Percentiles rank a stretch among this genome's conserved stretches.
Conservation (phyloP, 768 basidiomycete genomes). For the Pluteus cervinus region DNA sequence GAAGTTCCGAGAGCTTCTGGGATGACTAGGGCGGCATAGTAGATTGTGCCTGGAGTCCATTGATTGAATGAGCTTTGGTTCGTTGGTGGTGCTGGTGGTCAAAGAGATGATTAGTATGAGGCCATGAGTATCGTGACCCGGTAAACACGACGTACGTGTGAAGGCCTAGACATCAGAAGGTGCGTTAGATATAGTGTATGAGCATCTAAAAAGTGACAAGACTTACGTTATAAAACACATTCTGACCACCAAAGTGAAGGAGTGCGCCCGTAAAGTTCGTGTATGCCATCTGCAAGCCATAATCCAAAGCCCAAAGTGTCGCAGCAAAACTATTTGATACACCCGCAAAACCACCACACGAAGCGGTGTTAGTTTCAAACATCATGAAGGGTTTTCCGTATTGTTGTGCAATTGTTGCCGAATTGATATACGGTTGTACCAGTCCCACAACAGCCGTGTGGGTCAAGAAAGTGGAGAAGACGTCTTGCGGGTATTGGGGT, state of each 20-base stretch:
- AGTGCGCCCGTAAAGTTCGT: conserved; percentile 49
- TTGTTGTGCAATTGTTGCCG: conserved; percentile 37
- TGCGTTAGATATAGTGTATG: too few species aligned
- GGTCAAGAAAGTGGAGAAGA: conserved; percentile 50
- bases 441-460: conserved; percentile 49
- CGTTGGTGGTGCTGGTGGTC: conserved; percentile 33
- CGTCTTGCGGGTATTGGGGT: conserved; percentile 33
- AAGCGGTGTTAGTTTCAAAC: conserved; percentile 69
- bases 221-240: conserved; percentile 62
- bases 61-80: conserved; percentile 52
- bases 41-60: conserved; percentile 72
- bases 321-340: conserved; percentile 58
- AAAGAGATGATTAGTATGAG: too few species aligned
- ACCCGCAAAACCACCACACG: conserved; percentile 65
- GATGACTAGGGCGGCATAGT: conserved; percentile 66
- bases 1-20: conserved; percentile 68
- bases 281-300: conserved; percentile 56
- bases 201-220: too few species aligned
- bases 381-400: conserved; percentile 49
- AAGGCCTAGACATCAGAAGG: too few species aligned
- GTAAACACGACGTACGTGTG: too few species aligned
- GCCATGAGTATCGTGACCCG: too few species aligned
- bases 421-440: conserved; percentile 45
- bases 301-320: conserved; percentile 62
- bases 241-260: conserved; percentile 61